Base-by-base conservation (phyloP, 2,329 filamentous ascomycete genomes). In the Domatiomyces globalis region DNA sequence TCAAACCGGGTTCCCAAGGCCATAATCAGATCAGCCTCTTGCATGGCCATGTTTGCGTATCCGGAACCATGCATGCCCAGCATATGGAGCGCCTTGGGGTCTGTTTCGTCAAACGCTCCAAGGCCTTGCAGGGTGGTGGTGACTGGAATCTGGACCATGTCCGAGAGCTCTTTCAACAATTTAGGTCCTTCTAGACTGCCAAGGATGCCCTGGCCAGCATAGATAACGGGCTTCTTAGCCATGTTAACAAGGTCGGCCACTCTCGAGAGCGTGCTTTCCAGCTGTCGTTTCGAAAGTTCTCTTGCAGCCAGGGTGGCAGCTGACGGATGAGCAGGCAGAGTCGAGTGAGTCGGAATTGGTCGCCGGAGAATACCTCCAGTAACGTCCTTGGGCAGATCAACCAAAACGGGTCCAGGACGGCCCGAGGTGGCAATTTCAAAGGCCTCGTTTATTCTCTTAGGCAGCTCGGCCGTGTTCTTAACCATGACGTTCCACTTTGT, bases 401-500 rank as follows among this genome's bases (percentile, higher is more conserved):
- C 88, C 56, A 98, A 79, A 36, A 96, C 92, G 25, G 92, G 92
- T 20, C 92, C 92, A 12, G 92, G 92, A 47, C 92, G 81, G 54
- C 92, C 92, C 62, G 84, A 92, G 43, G 87, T 96, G 43, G 92
- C 92, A 65, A 96, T 96, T 72, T 96, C 89, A 65, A 96, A 96
- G 47, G 92, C 92, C 72, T 96, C 92, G 68, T 95, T 95, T 65
- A 96, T 96, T 58, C 90, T 80, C 62, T 86, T 81, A 48, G 92
- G 92, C 51, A 98, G 76, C 71, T 98, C 92, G 48, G 87, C 88
- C 51, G 95, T 82, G 67, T 84, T 90, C 77, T 94, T 95, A 47
- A 95, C 87, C 88, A 96, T 94, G 54, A 94, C 87, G 63, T 96
- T 96, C 92, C 92, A 98, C 74, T 96, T 96, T 61, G 89, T 95